Base-by-base conservation (phyloP, 2,329 filamentous ascomycete genomes). In the Fusarium cicatricum region DNA sequence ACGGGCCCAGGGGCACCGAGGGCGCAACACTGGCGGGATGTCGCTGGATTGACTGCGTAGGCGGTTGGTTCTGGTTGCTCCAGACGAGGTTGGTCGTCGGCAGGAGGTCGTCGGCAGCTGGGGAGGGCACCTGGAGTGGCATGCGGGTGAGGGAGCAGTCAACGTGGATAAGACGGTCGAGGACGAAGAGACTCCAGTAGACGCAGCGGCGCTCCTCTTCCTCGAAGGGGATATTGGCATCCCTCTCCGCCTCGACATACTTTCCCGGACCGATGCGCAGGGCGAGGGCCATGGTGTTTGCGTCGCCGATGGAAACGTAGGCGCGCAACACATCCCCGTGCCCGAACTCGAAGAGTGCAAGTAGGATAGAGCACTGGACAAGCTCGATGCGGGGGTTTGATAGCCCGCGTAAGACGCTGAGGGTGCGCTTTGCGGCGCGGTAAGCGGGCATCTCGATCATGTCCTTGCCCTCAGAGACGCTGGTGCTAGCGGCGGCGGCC, bases 271-370 rank as follows among this genome's bases (percentile, higher is more conserved):
- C 66, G 14, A 80, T 70, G 5, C 65, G 71, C 31, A 79, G 46
- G 8, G 74, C 63, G 19, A 73, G 66, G 11, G 74, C 72, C 40
- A 72, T 72, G 5, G 73, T 72, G n/a, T 72, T 74, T 1, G 74
- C 72, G 60, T 79, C 76, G 29, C 75, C 75, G 10, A 79, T 69
- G 10, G 77, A 79, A 26, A 75, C 66, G 56, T 79, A 80, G 19
- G 77, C 75, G n/a, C 75, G 69, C 44, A 68, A 65, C 28, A 75
- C 70, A 29, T 77, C 72, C 28, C 77, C 77, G 54, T 80, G 77
- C 2, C 77, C 77, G 55, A 79, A 78, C 57, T 80, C 77, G 60
- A 77, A 80, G 36, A 79, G 66, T 5, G 76, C 74, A 36, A 79
- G 60, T 50, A 80, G 62, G 16, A 77, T 70, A 23, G 73, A 75